Conservation (phyloP, 1,284 basidiomycete genomes). For the Papiliotrema nemorosa region DNA sequence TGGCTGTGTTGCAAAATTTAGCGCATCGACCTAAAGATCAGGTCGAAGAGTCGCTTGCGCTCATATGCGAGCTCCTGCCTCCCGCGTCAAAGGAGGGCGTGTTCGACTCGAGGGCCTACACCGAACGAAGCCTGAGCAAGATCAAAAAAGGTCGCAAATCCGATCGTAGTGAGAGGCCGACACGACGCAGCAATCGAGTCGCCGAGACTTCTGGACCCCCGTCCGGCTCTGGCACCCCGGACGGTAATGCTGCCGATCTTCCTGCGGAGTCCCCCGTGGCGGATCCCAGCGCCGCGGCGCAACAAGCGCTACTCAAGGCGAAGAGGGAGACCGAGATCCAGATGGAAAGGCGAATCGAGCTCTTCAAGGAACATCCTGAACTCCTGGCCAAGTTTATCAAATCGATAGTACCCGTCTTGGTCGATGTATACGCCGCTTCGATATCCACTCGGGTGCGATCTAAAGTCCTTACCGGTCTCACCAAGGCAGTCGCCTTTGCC, state of each 20-base stretch:
- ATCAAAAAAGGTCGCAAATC: constrained; percentile 29
- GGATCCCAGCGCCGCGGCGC: neutral
- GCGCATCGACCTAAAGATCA: constrained; percentile 96
- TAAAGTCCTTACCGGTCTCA: constrained; percentile 76
- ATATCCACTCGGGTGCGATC: constrained; percentile 78
- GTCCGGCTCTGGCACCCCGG: constrained; percentile 21
- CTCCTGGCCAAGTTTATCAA: constrained; percentile 80
- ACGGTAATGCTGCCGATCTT: constrained; percentile 1
- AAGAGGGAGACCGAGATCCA: constrained; percentile 45
- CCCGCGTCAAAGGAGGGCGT: constrained; percentile 85
- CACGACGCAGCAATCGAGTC: constrained; percentile 18
- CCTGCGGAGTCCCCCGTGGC: constrained; percentile 6
- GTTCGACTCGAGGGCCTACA: constrained; percentile 84
- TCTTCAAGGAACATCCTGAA: constrained; percentile 68
- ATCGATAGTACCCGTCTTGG: constrained; percentile 80
- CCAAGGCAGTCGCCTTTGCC: constrained; percentile 85
- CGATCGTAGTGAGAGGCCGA: constrained; percentile 16
- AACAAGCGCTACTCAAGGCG: constrained; percentile 21
- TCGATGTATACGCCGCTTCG: constrained; percentile 93
- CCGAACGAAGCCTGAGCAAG: constrained; percentile 70
- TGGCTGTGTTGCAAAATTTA: constrained; percentile 96
- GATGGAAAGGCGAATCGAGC: constrained; percentile 46
- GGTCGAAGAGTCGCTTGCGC: constrained; percentile 82
- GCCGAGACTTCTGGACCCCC: constrained; percentile 13
- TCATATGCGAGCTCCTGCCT: constrained; percentile 84